Conservation (phyloP, 164 flowering plant genomes). For the Umbellularia californica region DNA sequence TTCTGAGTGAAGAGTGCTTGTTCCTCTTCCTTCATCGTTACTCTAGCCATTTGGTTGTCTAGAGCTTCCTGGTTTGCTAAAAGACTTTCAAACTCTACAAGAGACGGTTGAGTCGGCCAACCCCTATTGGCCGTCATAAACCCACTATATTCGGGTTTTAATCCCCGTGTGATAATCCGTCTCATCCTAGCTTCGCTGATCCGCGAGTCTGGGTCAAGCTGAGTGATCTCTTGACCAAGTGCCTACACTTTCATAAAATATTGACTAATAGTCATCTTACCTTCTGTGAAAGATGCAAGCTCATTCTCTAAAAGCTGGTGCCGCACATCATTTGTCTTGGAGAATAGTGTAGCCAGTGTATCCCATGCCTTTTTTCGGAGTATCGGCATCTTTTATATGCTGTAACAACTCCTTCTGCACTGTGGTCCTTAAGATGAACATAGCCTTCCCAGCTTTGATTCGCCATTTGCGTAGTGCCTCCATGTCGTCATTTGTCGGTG, state of each 20-base stretch:
- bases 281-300: background rate
- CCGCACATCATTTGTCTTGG: background rate
- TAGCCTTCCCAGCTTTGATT: too few relatives aligned
- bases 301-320: background rate
- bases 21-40: too few relatives aligned
- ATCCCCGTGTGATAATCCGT: background rate
- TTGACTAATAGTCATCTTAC: conserved; percentile 11
- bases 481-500: too few relatives aligned
- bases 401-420: background rate
- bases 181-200: background rate
- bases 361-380: background rate
- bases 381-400: background rate
- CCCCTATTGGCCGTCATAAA: background rate
- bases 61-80: background rate
- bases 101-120: background rate
- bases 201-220: background rate
- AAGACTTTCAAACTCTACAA: background rate
- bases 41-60: background rate
- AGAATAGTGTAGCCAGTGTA: background rate
- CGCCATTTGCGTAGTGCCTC: too few relatives aligned
- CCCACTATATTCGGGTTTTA: background rate
- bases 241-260: conserved; percentile 15
- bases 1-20: too few relatives aligned
- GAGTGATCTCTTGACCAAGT: background rate
- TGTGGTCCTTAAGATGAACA: too few relatives aligned